Evolutionary conservation across 352 stramenopile species (phyloP).

Genomic region (Phytophthora brassicae): DNA sequence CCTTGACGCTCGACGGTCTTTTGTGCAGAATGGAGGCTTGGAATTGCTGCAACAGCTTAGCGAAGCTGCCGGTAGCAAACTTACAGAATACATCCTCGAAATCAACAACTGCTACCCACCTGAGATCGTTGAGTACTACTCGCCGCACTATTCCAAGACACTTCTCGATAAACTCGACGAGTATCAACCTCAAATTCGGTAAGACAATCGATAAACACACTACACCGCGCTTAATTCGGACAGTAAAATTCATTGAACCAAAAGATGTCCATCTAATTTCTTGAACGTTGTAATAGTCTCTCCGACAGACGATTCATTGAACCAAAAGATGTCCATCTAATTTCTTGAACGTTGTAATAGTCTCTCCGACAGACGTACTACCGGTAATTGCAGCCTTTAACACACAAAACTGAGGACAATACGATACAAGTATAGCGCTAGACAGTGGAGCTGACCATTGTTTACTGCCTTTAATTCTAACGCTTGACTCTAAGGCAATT

Average conservation of each 20-base stretch:
- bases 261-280: background rate
- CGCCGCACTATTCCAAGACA: constrained; percentile 94
- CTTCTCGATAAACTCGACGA: constrained; percentile 96
- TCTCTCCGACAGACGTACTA: background rate
- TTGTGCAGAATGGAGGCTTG: constrained; percentile 93
- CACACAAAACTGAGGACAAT: too few species aligned
- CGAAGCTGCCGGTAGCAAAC: constrained; percentile 90
- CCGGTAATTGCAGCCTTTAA: too few species aligned
- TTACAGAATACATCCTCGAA: constrained; percentile 94
- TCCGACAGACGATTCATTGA: constrained; percentile 3
- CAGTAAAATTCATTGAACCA: constrained; percentile 6
- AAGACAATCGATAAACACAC: constrained; percentile 15
- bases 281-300: too few species aligned
- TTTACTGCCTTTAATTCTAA: too few species aligned
- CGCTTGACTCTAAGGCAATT: too few species aligned
- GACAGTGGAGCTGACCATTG: too few species aligned
- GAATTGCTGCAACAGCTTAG: constrained; percentile 94
- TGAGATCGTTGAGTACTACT: constrained; percentile 97
- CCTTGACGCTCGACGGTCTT: constrained; percentile 89
- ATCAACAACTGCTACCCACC: constrained; percentile 97
- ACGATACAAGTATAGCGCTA: too few species aligned
- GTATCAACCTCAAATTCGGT: constrained; percentile 89
- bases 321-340: background rate
- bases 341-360: too few species aligned
- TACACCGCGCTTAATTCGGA: background rate